These are phyloP conservation scores for Aspergillus ruber DNA, from an alignment of 2,329 filamentous ascomycete species.

Conservation along the genomic window DNA sequence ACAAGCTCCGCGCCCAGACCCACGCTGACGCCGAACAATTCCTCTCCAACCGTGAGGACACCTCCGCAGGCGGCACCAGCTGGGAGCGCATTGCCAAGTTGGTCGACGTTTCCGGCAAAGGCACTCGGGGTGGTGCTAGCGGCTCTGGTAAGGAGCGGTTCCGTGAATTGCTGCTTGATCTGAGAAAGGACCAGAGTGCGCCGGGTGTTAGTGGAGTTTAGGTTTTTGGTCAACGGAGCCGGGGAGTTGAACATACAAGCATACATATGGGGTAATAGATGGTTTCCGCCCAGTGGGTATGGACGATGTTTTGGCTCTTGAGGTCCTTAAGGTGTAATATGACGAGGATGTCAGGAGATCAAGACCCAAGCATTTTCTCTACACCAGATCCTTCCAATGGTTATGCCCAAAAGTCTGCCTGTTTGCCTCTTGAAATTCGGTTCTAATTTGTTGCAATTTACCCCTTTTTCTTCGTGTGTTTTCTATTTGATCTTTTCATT, in stretches of 20 bases:
- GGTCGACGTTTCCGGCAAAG: constrained; percentile 95
- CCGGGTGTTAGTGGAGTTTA: constrained; percentile 51
- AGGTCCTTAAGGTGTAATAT: not conserved
- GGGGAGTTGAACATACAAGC: not conserved
- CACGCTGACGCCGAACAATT: constrained; percentile 91
- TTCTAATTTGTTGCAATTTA: constrained; percentile 5
- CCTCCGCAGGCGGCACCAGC: constrained; percentile 87
- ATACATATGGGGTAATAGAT: not conserved
- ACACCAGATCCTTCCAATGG: not conserved
- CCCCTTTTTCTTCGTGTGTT: constrained; percentile 2
- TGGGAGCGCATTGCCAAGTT: constrained; percentile 98
- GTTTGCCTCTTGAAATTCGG: constrained; percentile 3
- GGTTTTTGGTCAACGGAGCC: constrained; percentile 2
- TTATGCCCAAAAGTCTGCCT: not conserved
- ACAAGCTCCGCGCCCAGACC: constrained; percentile 85
- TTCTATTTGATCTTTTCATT: constrained; percentile 10
- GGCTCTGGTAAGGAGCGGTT: constrained; percentile 95
- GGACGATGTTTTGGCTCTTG: not conserved
- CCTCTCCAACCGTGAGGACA: constrained; percentile 80
- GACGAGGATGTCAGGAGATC: not conserved
- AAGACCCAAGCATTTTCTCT: not conserved
- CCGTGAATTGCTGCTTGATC: constrained; percentile 76
- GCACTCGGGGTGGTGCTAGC: constrained; percentile 73
- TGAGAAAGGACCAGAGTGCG: constrained; percentile 91
- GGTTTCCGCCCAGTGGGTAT: not conserved